Evolutionary conservation across 192 early-diverging fungal genomes (phyloP), one percentile per base, ranked within the genome.

Genomic region (Backusella liffmaniae): DNA sequence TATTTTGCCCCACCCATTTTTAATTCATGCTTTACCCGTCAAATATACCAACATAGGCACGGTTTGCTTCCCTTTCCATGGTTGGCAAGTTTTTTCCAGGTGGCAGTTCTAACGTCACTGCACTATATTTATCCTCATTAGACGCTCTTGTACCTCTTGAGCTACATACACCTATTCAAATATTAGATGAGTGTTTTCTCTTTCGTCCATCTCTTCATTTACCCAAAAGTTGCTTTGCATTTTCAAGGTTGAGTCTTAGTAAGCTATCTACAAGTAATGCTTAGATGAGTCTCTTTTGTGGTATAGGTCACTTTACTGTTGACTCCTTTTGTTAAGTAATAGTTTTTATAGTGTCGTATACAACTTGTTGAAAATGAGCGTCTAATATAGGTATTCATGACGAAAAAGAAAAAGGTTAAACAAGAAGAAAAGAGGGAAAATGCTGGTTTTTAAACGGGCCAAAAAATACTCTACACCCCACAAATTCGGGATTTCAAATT

Each of bases 31-130:
- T 39, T 69, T 78, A 87, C 84, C 86, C 88, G 56, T 91, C 90
- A 84, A 88, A 91, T 39, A 91, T 81, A 34, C 83, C 87, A 80
- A 88, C 80, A 77, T 88, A 91, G 41, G 85, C 51, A 21, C 77
- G 59, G 12, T 73, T 46, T 1, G 53, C 37, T 67, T 82, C 65
- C n/a, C 46, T 51, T 36, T 76, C 37, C 56, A 71, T 79, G 7
- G 71, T 32, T 62, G 21, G 34, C 67, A 76, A 32, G 70, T 59
- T 29, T 3, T 72, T 29, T 26, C 44, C 37, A 12, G 66, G 29
- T 0, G 71, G 59, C 0, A 86, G 29, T 39, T 80, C 71, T 3
- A 91, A 77, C 4, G 84, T 83, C 5, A 86, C 79, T 7, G 84
- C 78, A 26, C 79, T 75, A 71, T 81, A 89, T 41, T 86, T 77